These are phyloP conservation scores for Flaveria sonorensis DNA, from an alignment of 129 eudicot species.

Conservation along the genomic window DNA sequence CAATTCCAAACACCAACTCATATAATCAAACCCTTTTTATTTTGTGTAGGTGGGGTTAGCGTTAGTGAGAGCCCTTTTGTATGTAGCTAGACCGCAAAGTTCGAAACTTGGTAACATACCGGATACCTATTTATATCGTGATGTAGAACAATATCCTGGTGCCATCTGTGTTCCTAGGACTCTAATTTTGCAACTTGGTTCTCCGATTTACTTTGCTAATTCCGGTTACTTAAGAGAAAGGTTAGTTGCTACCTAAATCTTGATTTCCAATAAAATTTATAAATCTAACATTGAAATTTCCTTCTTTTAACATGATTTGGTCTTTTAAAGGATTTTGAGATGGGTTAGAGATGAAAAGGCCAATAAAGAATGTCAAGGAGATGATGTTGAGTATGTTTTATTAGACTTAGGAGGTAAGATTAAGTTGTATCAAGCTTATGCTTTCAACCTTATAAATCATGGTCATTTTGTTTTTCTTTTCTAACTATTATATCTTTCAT, in stretches of 20 bases:
- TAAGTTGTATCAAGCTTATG: background rate
- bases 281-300: background rate
- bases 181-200: conserved; percentile 73
- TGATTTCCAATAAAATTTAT: background rate
- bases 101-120: conserved; percentile 77
- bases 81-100: conserved; percentile 78
- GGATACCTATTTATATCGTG: conserved; percentile 59
- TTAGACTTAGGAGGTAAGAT: conserved; percentile 83
- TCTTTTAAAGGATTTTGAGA: conserved; percentile 60
- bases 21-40: background rate
- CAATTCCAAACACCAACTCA: background rate
- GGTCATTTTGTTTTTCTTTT: background rate
- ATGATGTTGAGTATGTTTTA: conserved; percentile 56
- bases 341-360: conserved; percentile 77
- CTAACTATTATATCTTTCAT: background rate
- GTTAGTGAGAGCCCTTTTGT: conserved; percentile 62
- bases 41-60: conserved; percentile 64
- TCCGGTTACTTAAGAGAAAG: conserved; percentile 73
- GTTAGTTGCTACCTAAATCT: conserved; percentile 32
- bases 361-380: conserved; percentile 37
- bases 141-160: conserved; percentile 74
- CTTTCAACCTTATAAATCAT: background rate
- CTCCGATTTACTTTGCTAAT: conserved; percentile 84
- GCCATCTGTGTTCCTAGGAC: conserved; percentile 52
- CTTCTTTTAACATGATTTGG: background rate